Evolutionary conservation across 2,329 filamentous ascomycete genomes (phyloP), one percentile per base, ranked within the genome.

Genomic region (Microcyclospora pomicola): DNA sequence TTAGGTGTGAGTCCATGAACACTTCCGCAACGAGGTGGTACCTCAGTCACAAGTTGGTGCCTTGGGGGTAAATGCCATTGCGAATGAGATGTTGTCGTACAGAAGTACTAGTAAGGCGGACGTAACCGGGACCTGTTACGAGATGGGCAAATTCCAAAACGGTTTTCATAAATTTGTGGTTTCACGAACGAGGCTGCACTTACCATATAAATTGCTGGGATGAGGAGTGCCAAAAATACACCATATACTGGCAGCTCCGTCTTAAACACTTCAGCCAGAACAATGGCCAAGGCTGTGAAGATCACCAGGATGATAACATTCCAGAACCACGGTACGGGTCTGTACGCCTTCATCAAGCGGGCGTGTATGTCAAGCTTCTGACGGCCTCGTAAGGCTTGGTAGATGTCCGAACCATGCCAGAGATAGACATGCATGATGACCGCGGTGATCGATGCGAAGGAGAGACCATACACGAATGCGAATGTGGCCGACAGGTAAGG

Each of bases 271-370:
- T 53, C 49, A 2, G 44, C 50, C 40, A 53, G 38, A 2, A 54
- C 48, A 31, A 52, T 49, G 0, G 50, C 49, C 0, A 53, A 42
- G 7, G 47, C 50, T 2, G 46, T 49, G 39, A 48, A 50, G 29
- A 53, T 33, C 15, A 48, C 44, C 5, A 51, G 39, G 6, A 53
- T 39, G 5, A 46, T 35, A 2, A 31, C 43, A 15, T 55, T 49
- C 85, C 85, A 93, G 33, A 68, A 72, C 51, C 85, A 70, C 0
- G 85, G 85, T 0, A 82, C 84, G 56, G 92, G 83, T 42, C 80
- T 73, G 55, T 93, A 93, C 40, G 76, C 72, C 52, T 69, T 74
- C 85, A 93, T 93, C 19, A 92, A 66, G 5, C 84, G 76, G 52
- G 81, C 83, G 56, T 92, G 85, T 10, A 54, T 49, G 19, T 51